These are phyloP conservation scores for Nasturtium officinale DNA, from an alignment of 345 rosid species.

Conservation along the genomic window DNA sequence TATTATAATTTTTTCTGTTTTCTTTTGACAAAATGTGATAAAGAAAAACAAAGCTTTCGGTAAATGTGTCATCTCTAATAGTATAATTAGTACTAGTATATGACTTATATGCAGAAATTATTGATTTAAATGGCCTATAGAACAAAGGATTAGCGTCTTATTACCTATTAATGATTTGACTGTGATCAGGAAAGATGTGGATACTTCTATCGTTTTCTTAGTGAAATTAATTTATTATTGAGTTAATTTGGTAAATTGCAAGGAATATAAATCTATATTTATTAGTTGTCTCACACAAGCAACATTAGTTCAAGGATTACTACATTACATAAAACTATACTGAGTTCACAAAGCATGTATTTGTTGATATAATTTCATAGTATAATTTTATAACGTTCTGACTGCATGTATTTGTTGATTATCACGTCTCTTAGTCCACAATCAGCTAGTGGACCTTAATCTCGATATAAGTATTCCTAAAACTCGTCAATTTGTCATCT, in stretches of 20 bases:
- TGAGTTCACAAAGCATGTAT: not conserved
- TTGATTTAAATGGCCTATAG: constrained; percentile 14
- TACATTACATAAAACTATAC: not conserved
- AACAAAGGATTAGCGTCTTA: constrained; percentile 19
- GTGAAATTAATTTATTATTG: not conserved
- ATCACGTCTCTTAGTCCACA: not conserved
- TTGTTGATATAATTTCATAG: too few relatives aligned
- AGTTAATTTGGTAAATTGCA: not conserved
- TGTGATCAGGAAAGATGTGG: constrained; percentile 27
- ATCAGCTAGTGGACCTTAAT: not conserved
- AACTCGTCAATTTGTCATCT: not conserved
- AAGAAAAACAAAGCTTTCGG: constrained; percentile 24
- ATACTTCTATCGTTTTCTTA: constrained; percentile 36
- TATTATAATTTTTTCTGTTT: not conserved
- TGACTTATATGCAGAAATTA: too few relatives aligned
- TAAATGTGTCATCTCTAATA: constrained; percentile 20
- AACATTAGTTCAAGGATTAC: not conserved
- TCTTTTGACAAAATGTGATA: constrained; percentile 32
- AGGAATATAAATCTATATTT: not conserved
- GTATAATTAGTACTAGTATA: constrained; percentile 2
- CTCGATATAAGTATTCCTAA: not conserved
- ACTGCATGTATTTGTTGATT: not conserved
- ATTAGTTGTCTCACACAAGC: not conserved
- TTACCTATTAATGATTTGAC: constrained; percentile 11
- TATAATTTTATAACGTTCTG: not conserved